Base-by-base conservation (phyloP, 2,329 filamentous ascomycete species). In the Aureobasidium musti region DNA sequence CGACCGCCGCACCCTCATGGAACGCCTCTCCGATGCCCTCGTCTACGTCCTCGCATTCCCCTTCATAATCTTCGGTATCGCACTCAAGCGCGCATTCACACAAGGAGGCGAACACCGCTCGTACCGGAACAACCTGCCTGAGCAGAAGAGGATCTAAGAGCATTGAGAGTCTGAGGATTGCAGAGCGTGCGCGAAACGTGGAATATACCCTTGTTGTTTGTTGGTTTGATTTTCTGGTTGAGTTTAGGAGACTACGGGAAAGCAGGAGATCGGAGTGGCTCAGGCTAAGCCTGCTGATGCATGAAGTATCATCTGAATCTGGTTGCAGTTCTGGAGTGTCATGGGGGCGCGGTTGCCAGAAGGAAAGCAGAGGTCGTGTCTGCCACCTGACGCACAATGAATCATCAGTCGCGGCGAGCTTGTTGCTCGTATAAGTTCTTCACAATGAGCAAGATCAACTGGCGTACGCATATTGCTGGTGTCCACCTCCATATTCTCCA, bases 1-100 rank as follows among this genome's bases (percentile, higher is more conserved):
- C 59, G 41, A 49, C 37, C 53, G 49, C 14, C 60, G 41, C 66
- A 67, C 67, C n/a, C 63, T 54, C 7, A 47, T 71, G 41, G 68
- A 71, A 57, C 68, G 69, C 59, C 26, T 71, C 2, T 61, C 67
- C 8, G 68, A 68, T 23, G 68, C 68, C 5, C 41, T 71, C 3
- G 68, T 70, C 49, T 71, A 71, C 56, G 61, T 71, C 39, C 63
- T 71, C 53, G 67, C 67, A 8, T 71, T 71, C 47, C 69, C 69
- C 8, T 71, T 71, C 50, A 69, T 71, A 28, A 66, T 68, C 28
- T 61, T 68, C 10, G 66, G 68, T 5, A 68, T 71, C 26, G 69
- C 68, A 6, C 30, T 71, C 13, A 68, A 68, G 14, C 49, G 63
- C 17, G 63, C 66, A 6, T 68, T 71, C 21, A 52, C 64, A 17